Percentiles rank a stretch among this genome's conserved stretches.
Conservation (phyloP, 345 rosid genomes). For the Arabidopsis suecica region DNA sequence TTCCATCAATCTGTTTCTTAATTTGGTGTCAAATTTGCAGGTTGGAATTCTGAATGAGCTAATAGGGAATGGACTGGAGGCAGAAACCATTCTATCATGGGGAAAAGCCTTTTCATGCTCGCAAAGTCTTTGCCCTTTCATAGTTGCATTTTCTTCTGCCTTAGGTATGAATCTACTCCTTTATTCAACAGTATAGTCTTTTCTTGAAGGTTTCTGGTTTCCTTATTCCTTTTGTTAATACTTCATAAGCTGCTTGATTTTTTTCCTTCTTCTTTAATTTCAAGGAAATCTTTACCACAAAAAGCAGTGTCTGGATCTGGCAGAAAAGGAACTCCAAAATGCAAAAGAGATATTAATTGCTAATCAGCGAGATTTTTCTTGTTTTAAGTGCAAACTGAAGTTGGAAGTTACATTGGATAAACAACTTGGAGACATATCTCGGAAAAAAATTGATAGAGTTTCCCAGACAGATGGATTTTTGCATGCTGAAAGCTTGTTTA, state of each 20-base stretch:
- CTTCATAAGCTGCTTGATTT: constrained; percentile 21
- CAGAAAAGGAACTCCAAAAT: constrained; percentile 69
- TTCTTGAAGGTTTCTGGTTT: constrained; percentile 20
- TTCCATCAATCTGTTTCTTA: constrained; percentile 25
- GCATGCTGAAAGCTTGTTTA: constrained; percentile 66
- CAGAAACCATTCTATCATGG: constrained; percentile 74
- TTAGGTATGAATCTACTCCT: constrained; percentile 58
- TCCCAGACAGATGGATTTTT: constrained; percentile 50
- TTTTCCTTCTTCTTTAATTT: constrained; percentile 28
- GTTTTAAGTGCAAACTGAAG: constrained; percentile 69
- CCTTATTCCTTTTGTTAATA: constrained; percentile 26
- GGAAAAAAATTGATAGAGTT: constrained; percentile 46
- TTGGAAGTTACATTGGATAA: constrained; percentile 64
- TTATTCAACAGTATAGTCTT: not conserved
- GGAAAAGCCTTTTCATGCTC: constrained; percentile 74
- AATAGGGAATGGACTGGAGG: constrained; percentile 80
- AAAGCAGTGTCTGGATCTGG: constrained; percentile 63
- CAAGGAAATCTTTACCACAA: constrained; percentile 75
- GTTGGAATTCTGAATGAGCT: constrained; percentile 76
- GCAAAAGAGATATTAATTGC: constrained; percentile 60
- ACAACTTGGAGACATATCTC: constrained; percentile 76
- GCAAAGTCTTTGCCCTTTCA: constrained; percentile 64
- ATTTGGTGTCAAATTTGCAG: constrained; percentile 48
- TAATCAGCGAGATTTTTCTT: constrained; percentile 49
- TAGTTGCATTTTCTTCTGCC: constrained; percentile 70